Evolutionary conservation across 139 green algal species (phyloP).

Genomic region (Chlorella sp.): DNA sequence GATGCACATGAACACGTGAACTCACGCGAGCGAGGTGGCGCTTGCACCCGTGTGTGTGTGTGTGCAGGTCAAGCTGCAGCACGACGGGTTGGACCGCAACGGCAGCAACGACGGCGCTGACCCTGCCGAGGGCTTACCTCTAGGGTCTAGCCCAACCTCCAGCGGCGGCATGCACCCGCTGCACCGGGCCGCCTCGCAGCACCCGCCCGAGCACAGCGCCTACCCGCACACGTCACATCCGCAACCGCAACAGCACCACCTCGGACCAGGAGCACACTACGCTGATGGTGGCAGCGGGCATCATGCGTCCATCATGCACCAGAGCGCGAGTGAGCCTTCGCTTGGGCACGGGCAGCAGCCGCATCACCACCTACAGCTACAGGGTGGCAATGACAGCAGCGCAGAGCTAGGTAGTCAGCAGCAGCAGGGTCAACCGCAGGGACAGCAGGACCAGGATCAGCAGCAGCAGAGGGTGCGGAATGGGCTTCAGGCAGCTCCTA

Average conservation of each 20-base stretch:
- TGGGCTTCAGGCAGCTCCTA: not conserved
- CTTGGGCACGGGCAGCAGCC: not conserved
- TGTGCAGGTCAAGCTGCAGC: too few relatives aligned
- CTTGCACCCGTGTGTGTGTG: too few relatives aligned
- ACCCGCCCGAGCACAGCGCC: too few relatives aligned
- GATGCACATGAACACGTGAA: too few relatives aligned
- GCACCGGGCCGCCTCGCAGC: too few relatives aligned
- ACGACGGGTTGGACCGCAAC: too few relatives aligned
- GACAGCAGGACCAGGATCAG: not conserved
- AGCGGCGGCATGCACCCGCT: too few relatives aligned
- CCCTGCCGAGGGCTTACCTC: too few relatives aligned
- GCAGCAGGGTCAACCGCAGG: not conserved
- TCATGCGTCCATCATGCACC: too few relatives aligned
- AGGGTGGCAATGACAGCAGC: not conserved
- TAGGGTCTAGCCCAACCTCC: too few relatives aligned
- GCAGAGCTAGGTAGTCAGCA: not conserved
- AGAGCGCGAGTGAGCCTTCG: not conserved
- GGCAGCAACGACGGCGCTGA: too few relatives aligned
- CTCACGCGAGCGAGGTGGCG: too few relatives aligned
- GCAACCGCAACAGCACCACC: not conserved
- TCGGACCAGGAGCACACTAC: not conserved
- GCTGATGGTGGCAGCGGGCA: not conserved
- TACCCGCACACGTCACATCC: not conserved
- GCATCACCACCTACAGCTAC: not conserved
- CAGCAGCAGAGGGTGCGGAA: not conserved